Base-by-base conservation (phyloP, 2,329 filamentous ascomycete species). In the Fusarium veterinarium region DNA sequence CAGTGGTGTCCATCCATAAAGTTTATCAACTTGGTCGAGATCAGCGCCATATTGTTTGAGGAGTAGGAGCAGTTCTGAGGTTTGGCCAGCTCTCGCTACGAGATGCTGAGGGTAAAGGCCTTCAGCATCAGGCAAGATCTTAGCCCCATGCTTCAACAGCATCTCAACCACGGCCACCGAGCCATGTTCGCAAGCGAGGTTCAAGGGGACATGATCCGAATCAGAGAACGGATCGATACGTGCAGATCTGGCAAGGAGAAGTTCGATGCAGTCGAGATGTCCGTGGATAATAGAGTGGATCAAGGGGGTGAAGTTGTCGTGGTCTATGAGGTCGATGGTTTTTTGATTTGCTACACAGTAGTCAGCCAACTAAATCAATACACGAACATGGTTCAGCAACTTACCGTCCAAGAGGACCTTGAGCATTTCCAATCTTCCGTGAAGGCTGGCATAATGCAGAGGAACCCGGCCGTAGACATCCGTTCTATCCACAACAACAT, bases 101-200 rank as follows among this genome's bases (percentile, higher is more conserved):
- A 98, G 89, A 83, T 99, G 96, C 80, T 98, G 96, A n/a, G 96
- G 96, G 79, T 94, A 99, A 16, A 99, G 86, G 2, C 96, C 96
- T 84, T 99, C 96, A 5, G 96, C 96, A 82, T 99, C 96, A 13
- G 96, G 92, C n/a, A 98, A 85, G 66, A 99, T 92, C 63, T 90
- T 88, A 10, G 95, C 94, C 13, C 92, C 91, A 74, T 93, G 91
- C 76, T 93, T 91, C 56, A 99, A 86, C 2, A 99, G 89, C 67
- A 97, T 87, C 78, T 95, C 91, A 20, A 97, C 94, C 67, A 97
- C 95, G 19, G 91, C 89, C 30, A 94, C 85, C 1, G 95, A 96
- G 6, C 94, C 95, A 82, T 97, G 93, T 79, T 98, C 95, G 80
- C 96, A 99, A 46, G 96, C 95, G 57, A 99, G 85, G 79, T 98